These are phyloP conservation scores for Calonectria pseudoreteaudii DNA, from an alignment of 2,329 filamentous ascomycete genomes.

Conservation along the genomic window DNA sequence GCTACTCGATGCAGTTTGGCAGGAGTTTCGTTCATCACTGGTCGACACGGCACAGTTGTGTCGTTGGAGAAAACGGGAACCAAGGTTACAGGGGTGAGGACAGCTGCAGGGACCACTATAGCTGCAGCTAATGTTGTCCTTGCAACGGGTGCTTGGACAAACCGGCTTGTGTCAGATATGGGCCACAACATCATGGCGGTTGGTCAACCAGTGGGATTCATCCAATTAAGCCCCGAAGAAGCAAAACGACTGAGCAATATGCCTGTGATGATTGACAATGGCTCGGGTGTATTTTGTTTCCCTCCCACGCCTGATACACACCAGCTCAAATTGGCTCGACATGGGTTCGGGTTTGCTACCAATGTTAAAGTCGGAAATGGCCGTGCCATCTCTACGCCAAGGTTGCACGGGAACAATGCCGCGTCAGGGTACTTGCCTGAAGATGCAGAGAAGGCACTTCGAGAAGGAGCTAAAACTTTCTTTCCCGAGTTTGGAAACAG, in stretches of 20 bases:
- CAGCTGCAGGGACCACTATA: conserved; percentile 53
- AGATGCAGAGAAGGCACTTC: conserved; percentile 64
- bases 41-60: conserved; percentile 39
- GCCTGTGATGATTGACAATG: conserved; percentile 68
- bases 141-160: conserved; percentile 76
- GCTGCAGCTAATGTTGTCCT: conserved; percentile 71
- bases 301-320: conserved; percentile 59
- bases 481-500: conserved; percentile 59
- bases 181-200: conserved; percentile 70
- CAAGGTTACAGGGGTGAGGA: conserved; percentile 36
- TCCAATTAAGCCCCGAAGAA: conserved; percentile 69
- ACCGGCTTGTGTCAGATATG: conserved; percentile 60
- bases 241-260: conserved; percentile 62
- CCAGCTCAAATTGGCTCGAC: conserved; percentile 69
- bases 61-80: conserved; percentile 28
- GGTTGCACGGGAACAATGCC: conserved; percentile 48
- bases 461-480: conserved; percentile 61
- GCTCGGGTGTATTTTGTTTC: conserved; percentile 64
- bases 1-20: conserved; percentile 34
- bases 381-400: conserved; percentile 44
- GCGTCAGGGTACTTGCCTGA: conserved; percentile 55
- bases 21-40: conserved; percentile 45
- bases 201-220: conserved; percentile 74
- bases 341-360: conserved; percentile 67
- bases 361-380: conserved; percentile 25